A percentile compares a stretch with the other conserved stretches of the same genome.
Conservation (phyloP, 495 filamentous ascomycete species). For the Bryoglossum gracile region DNA sequence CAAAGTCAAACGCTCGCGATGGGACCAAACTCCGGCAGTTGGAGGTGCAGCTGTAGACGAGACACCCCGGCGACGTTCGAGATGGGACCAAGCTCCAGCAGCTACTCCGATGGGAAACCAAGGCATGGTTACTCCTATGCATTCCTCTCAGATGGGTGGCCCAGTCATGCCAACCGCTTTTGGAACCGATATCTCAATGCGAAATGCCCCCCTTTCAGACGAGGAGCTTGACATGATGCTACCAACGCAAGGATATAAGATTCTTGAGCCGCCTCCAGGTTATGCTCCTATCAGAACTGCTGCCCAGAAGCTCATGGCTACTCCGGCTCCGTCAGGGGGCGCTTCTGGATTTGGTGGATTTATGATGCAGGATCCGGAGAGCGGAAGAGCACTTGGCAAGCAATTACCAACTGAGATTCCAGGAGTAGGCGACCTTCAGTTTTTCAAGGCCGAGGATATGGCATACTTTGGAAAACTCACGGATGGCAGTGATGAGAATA, state of each 20-base stretch:
- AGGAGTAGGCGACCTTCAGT: slow-evolving; percentile 93
- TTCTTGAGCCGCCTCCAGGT: slow-evolving; percentile 86
- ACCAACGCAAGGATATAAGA: slow-evolving; percentile 86
- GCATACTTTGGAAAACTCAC: slow-evolving; percentile 97
- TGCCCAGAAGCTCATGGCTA: slow-evolving; percentile 69
- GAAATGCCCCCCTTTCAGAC: slow-evolving; percentile 76
- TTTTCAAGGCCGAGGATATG: slow-evolving; percentile 99
- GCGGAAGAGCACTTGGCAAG: slow-evolving; percentile 70
- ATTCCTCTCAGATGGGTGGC: slow-evolving; percentile 60
- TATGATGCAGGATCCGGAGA: slow-evolving; percentile 96
- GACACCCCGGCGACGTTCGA: slow-evolving; percentile 59
- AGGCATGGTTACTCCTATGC: slow-evolving; percentile 79
- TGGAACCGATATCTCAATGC: slow-evolving; percentile 72
- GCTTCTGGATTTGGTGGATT: slow-evolving; percentile 69
- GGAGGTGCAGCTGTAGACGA: slow-evolving; percentile 45
- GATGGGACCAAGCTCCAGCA: slow-evolving; percentile 85
- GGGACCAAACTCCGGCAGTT: slow-evolving; percentile 78
- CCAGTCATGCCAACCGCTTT: slow-evolving; percentile 54
- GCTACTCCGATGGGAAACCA: slow-evolving; percentile 78
- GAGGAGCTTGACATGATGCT: slow-evolving; percentile 92
- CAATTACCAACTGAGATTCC: slow-evolving; percentile 89
- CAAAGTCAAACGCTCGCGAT: slow-evolving; percentile 63
- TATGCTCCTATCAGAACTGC: slow-evolving; percentile 79
- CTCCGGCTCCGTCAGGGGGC: slow-evolving; percentile 47
- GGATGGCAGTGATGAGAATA: slow-evolving; percentile 88